Conservation (phyloP, 164 flowering plant species). For the Kalanchoe fedtschenkoi region DNA sequence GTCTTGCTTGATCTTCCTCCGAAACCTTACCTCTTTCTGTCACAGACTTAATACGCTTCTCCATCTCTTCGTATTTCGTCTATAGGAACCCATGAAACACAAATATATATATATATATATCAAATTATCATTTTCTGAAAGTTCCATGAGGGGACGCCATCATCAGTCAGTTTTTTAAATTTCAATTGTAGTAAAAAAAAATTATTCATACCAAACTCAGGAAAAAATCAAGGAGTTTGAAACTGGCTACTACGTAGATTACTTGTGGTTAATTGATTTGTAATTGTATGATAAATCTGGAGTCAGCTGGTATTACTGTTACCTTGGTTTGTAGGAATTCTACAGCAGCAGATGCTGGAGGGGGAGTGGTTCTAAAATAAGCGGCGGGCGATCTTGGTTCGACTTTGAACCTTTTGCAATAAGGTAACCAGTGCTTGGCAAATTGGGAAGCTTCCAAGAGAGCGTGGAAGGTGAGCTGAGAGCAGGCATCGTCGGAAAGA, state of each 20-base stretch:
- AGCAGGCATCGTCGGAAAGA: conserved; percentile 38
- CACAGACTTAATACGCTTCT: not conserved
- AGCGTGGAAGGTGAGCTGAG: conserved; percentile 33
- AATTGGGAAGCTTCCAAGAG: conserved; percentile 34
- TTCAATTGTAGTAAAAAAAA: too few species aligned
- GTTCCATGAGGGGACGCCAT: too few species aligned
- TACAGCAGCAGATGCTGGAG: not conserved
- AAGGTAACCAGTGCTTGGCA: conserved; percentile 35
- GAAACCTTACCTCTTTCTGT: not conserved
- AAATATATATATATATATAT: too few species aligned
- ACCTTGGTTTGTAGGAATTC: not conserved
- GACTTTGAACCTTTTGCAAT: conserved; percentile 27
- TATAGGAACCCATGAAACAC: too few species aligned
- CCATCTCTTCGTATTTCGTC: not conserved
- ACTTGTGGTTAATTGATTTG: too few species aligned
- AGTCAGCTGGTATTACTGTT: too few species aligned
- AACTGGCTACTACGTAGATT: too few species aligned
- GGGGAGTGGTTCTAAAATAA: conserved; percentile 14
- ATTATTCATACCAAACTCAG: too few species aligned
- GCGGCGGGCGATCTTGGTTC: conserved; percentile 31
- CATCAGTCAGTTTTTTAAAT: too few species aligned
- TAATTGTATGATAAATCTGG: too few species aligned
- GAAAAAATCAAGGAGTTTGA: too few species aligned
- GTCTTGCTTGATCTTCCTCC: not conserved
- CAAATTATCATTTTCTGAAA: too few species aligned